Evolutionary conservation across 805 yeast genomes (phyloP), one percentile per base, ranked within the genome.

Genomic region (Starmera caribaea): DNA sequence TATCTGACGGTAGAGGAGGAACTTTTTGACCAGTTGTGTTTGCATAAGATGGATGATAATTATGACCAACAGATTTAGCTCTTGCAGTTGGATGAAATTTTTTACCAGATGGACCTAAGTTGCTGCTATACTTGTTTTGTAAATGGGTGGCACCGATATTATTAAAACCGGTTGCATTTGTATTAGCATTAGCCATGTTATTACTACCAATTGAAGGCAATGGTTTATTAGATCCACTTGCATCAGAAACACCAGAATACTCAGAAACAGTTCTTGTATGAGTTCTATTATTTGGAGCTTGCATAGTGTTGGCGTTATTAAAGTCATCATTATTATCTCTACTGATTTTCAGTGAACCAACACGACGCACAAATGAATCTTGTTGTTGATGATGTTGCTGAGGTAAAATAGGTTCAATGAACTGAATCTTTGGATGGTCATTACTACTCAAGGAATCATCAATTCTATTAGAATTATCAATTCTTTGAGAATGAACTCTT

Each of bases 21-120:
- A 59, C 53, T 40, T 45, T 17, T 16, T 17, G 11, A 8, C 28
- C 28, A 33, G 35, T 39, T n/a, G 32, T 14, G 8, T 15, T 24
- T 28, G 58, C 55, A 3, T 51, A 56, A n/a, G 61, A 59, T 4
- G 63, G 58, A 43, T 60, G 54, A 39, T 41, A 79, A 16, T 76
- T 72, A 56, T 85, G 90, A n/a, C 89, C 88, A 37, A 85, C 78
- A 16, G 95, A 82, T 55, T 83, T 86, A 3, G 95, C 94, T 51
- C 95, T 74, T 1, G 94, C 95, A 12, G 87, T 76, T 30, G 95
- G 94, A 58, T 85, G 95, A 42, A 54, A 58, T 45, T 59, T 66
- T 30, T 61, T 57, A 35, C 44, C 47, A 14, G 37, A 5, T 43
- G 41, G 21, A 45, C 51, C 21, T 11, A 40, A 5, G 32, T 13